Conservation (phyloP, 768 basidiomycete species). For the Pleurotus citrinopileatus region DNA sequence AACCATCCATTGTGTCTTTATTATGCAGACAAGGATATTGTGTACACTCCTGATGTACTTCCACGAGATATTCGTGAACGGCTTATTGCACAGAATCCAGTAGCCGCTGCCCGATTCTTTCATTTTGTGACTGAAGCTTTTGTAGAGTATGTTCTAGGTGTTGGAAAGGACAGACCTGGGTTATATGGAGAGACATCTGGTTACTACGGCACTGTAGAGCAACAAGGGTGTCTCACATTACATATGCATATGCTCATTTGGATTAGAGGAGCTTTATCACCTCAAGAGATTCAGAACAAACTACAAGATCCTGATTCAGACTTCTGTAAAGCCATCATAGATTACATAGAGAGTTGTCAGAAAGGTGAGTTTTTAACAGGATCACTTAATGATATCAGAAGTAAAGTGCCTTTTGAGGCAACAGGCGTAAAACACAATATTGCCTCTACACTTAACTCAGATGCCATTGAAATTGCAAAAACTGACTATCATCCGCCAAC, state of each 20-base stretch:
- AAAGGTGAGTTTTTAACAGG: slow-evolving; percentile 29
- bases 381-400: slow-evolving; percentile 15
- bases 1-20: slow-evolving; percentile 6
- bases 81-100: slow-evolving; percentile 22
- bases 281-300: slow-evolving; percentile 10
- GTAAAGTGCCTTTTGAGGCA: slow-evolving; percentile 1
- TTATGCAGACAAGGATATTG: background rate
- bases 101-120: slow-evolving; percentile 26
- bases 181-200: slow-evolving; percentile 13
- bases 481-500: slow-evolving; percentile 18
- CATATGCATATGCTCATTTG: slow-evolving; percentile 28
- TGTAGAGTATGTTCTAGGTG: slow-evolving; percentile 23
- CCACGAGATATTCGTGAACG: slow-evolving; percentile 1
- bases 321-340: slow-evolving; percentile 23
- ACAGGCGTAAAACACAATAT: background rate
- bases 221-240: slow-evolving; percentile 26
- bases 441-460: background rate
- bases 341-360: slow-evolving; percentile 28
- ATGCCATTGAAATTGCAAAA: background rate
- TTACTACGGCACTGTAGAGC: slow-evolving; percentile 31
- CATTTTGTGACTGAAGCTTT: slow-evolving; percentile 21
- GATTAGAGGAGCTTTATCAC: slow-evolving; percentile 16
- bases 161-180: slow-evolving; percentile 10
- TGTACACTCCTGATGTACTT: background rate
- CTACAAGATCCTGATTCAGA: slow-evolving; percentile 18